Evolutionary conservation across 495 filamentous ascomycete species (phyloP).

Genomic region (Lichenothelia convexa): DNA sequence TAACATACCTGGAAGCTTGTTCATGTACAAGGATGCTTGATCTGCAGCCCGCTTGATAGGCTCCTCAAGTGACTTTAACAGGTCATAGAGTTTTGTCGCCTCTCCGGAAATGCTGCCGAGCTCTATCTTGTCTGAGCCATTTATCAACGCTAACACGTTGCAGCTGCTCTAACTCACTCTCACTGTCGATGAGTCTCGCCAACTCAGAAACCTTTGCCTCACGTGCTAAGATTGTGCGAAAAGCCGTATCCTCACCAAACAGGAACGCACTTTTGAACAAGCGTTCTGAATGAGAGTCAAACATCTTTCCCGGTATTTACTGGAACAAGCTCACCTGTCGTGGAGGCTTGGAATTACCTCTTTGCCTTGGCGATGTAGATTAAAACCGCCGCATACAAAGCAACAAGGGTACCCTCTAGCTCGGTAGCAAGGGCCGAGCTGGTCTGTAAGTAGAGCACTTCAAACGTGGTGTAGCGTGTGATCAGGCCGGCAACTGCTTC

Average conservation of each 20-base stretch:
- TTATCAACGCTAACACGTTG: no score
- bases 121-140: no score
- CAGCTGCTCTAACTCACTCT: no score
- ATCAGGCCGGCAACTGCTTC: conserved; percentile 1
- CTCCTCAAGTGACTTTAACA: neutral
- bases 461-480: neutral
- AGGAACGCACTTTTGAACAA: no score
- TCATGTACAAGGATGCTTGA: no score
- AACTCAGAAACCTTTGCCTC: no score
- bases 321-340: neutral
- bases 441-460: conserved; percentile 1
- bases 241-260: no score
- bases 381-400: conserved; percentile 3
- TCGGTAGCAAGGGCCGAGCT: neutral
- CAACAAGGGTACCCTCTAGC: conserved; percentile 2
- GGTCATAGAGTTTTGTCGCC: neutral
- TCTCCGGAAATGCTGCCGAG: no score
- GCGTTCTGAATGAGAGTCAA: neutral
- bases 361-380: conserved; percentile 1
- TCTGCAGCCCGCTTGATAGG: no score
- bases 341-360: neutral
- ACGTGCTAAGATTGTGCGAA: no score
- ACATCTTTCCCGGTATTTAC: neutral
- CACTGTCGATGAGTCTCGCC: no score
- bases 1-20: no score